Percentiles rank a stretch among this genome's conserved stretches.
Conservation (phyloP, 2,329 filamentous ascomycete species). For the Fusarium protoensiforme region DNA sequence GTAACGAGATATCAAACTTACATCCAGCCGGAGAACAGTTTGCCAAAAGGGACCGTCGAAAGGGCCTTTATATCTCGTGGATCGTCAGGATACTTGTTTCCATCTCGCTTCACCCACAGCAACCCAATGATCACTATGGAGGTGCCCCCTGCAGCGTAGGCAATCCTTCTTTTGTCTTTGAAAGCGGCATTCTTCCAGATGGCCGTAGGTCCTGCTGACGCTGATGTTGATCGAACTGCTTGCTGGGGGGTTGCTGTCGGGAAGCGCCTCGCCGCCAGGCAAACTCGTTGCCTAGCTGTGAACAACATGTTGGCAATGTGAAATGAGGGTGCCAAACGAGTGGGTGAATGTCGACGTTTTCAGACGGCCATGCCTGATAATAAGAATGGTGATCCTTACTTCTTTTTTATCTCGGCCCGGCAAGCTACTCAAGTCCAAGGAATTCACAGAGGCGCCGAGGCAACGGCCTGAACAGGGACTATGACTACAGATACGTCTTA, state of each 20-base stretch:
- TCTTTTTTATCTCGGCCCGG: neutral
- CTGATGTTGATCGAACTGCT: neutral
- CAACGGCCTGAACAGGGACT: too few relatives aligned
- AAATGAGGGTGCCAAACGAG: neutral
- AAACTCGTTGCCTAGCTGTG: neutral
- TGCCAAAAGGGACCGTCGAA: slow-evolving; percentile 1
- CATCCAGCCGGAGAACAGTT: slow-evolving; percentile 12
- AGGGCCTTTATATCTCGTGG: slow-evolving; percentile 4
- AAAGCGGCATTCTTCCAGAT: neutral
- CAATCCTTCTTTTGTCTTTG: neutral
- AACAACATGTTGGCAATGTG: neutral
- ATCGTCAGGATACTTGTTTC: neutral
- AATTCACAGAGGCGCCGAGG: too few relatives aligned
- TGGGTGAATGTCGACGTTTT: neutral
- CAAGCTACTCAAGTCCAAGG: neutral
- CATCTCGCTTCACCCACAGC: neutral
- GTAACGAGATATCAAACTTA: neutral
- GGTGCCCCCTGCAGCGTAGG: neutral
- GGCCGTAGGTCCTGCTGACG: neutral
- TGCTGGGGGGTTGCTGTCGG: neutral
- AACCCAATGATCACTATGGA: neutral
- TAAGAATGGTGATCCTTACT: neutral
- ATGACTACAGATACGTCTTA: too few relatives aligned
- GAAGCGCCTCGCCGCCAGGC: neutral
- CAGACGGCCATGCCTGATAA: neutral